These are phyloP conservation scores for Pascua guehoae DNA, from an alignment of 1,284 basidiomycete species.

Conservation along the genomic window DNA sequence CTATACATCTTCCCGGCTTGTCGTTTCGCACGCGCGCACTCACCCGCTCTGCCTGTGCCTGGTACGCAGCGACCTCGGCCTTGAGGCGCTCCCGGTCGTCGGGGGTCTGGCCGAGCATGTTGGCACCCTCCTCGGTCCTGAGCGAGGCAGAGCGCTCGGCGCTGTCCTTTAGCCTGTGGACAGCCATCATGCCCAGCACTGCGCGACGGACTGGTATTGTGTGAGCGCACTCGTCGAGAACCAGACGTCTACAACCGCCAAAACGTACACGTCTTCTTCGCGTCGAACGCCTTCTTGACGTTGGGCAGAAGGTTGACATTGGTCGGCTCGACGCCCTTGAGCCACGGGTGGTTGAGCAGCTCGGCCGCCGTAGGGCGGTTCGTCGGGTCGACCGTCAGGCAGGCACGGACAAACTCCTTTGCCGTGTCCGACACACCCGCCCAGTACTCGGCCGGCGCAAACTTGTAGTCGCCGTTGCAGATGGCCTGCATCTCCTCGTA, in stretches of 20 bases:
- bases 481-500: conserved; percentile 90
- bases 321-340: conserved; percentile 50
- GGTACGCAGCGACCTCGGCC: conserved; percentile 65
- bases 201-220: conserved; percentile 70
- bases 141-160: conserved; percentile 48
- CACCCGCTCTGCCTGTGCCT: conserved; percentile 73
- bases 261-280: conserved; percentile 72
- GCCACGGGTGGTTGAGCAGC: conserved; percentile 74
- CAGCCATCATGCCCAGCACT: conserved; percentile 76
- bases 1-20: neutral
- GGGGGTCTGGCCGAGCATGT: conserved; percentile 53
- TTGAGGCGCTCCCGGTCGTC: conserved; percentile 57
- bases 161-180: conserved; percentile 64
- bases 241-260: too few species aligned
- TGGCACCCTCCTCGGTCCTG: conserved; percentile 40
- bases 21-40: conserved; percentile 22
- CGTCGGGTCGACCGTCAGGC: conserved; percentile 76
- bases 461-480: conserved; percentile 83
- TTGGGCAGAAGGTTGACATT: conserved; percentile 80
- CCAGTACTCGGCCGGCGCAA: conserved; percentile 87
- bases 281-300: conserved; percentile 83
- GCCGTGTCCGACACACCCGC: conserved; percentile 74
- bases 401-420: conserved; percentile 71
- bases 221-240: neutral
- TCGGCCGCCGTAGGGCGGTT: conserved; percentile 71